Base-by-base conservation (phyloP, 306 rosid genomes). In the Quercus cerris region DNA sequence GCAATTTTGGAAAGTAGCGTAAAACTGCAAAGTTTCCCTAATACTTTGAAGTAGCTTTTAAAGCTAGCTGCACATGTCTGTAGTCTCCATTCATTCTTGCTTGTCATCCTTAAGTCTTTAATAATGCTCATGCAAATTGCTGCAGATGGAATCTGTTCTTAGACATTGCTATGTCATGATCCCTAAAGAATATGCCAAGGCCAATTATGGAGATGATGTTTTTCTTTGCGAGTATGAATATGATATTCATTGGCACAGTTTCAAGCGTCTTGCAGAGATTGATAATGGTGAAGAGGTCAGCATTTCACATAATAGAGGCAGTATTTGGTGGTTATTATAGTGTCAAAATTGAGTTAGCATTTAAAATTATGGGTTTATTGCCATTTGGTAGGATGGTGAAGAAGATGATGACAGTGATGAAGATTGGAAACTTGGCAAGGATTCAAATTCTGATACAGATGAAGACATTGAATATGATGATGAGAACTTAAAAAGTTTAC, bases 171-270 rank as follows among this genome's bases (percentile, higher is more conserved):
- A 6, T 78, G 94, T 93, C 75, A 81, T 74, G 90, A 81, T 38
- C 75, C 99, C 99, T 31, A 93, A 89, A 82, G 98, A 90, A 79
- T 95, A 84, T 81, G 86, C 91, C 54, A 90, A 88, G 77, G 92
- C 97, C 70, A 80, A 66, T 70, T 44, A 87, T 54, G 99, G 99
- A 79, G 99, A 95, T 82, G 98, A 95, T 73, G 75, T 95, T 73
- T 94, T 91, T 83, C 72, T 91, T 38, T 93, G 99, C 11, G 97
- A 95, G 85, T 95, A 95, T 77, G 97, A 95, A 72, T 95, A 95
- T 79, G 98, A 93, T 81, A 80, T 93, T 76, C 93, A 78, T 66
- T 95, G 98, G 97, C 95, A 93, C 83, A 90, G 90, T 83, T 95
- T 90, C 88, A 93, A 93, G 84, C 94, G 96, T 70, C 85, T 93